phyloP scores from a whole-genome alignment of 495 filamentous ascomycete species.

The Umbilicaria muhlenbergii region DNA sequence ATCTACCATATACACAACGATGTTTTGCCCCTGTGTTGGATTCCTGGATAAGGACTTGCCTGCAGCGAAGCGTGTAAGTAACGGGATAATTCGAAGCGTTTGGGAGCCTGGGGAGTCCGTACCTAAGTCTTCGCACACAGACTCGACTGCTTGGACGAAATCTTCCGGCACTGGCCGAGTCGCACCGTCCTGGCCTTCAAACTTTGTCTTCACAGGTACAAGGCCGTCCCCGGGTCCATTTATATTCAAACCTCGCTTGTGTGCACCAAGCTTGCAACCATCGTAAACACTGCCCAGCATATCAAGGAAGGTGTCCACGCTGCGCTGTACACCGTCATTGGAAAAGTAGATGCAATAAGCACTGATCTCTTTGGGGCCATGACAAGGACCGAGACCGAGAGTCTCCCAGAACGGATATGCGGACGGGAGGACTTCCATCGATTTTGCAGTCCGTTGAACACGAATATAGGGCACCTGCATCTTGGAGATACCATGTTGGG shows the following conservation, averaged over 20 bases:
- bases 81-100: too few relatives aligned
- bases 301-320: constrained; percentile 52
- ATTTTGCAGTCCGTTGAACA: constrained; percentile 36
- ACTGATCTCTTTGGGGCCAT: constrained; percentile 63
- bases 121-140: constrained; percentile 29
- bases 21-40: constrained; percentile 37
- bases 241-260: constrained; percentile 38
- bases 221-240: constrained; percentile 41
- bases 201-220: constrained; percentile 11
- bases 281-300: constrained; percentile 63
- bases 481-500: too few relatives aligned
- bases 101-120: constrained; percentile 10
- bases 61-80: constrained; percentile 1
- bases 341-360: constrained; percentile 68
- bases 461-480: constrained; percentile 1
- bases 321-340: constrained; percentile 37
- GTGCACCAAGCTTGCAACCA: constrained; percentile 58
- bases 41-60: constrained; percentile 28
- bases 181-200: too few relatives aligned
- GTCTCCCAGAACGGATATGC: constrained; percentile 84
- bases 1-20: constrained; percentile 81
- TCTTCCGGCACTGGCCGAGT: not conserved
- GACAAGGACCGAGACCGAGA: constrained; percentile 63
- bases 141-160: constrained; percentile 22
- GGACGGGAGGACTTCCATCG: constrained; percentile 62